phyloP scores from a whole-genome alignment of 2,329 filamentous ascomycete genomes.

The Tolypocladium ophioglossoides region DNA sequence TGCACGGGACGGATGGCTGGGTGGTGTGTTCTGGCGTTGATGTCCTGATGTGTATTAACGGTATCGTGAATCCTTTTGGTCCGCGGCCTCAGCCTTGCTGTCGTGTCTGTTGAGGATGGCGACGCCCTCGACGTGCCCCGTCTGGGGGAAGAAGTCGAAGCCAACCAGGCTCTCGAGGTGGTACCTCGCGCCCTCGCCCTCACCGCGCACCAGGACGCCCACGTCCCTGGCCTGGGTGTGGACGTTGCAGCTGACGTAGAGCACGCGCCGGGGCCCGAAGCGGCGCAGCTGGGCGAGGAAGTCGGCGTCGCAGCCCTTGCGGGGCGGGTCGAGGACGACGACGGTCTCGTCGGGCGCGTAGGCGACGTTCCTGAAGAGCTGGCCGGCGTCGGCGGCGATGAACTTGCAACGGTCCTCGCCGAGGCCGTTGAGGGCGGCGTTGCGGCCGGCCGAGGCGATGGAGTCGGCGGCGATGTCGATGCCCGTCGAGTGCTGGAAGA shows the following conservation, averaged over 20 bases:
- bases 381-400: constrained; percentile 76
- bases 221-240: constrained; percentile 95
- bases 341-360: constrained; percentile 75
- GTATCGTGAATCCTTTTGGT: neutral
- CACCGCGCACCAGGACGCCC: constrained; percentile 70
- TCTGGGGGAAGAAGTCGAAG: constrained; percentile 97
- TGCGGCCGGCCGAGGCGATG: constrained; percentile 67
- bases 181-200: constrained; percentile 46
- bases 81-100: constrained; percentile 7
- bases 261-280: constrained; percentile 68
- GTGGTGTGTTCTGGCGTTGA: neutral
- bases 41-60: neutral
- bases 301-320: constrained; percentile 82
- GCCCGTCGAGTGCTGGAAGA: constrained; percentile 76
- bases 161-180: constrained; percentile 83
- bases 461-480: constrained; percentile 80
- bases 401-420: constrained; percentile 61
- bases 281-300: constrained; percentile 73
- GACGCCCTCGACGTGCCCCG: constrained; percentile 58
- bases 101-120: constrained; percentile 52
- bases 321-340: constrained; percentile 92
- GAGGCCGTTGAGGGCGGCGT: constrained; percentile 69
- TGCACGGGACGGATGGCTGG: neutral
- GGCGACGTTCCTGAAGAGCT: constrained; percentile 66
- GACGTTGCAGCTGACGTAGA: constrained; percentile 97